phyloP scores from a whole-genome alignment of 2,329 filamentous ascomycete genomes.

The Microdochium bolleyi region DNA sequence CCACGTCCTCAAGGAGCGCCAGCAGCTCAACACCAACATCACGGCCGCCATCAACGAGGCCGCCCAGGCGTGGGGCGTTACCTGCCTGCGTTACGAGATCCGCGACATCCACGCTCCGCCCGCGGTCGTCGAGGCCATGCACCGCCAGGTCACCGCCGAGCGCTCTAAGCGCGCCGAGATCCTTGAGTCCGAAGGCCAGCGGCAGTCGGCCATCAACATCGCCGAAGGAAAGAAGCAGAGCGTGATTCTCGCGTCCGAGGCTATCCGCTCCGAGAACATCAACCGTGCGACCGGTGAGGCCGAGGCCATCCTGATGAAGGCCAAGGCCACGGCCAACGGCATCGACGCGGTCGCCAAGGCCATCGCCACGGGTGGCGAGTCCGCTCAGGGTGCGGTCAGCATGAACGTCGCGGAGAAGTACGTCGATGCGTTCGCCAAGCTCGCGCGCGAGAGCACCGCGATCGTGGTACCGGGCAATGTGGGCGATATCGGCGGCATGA shows the following conservation, averaged over 20 bases:
- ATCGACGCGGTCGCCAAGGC: slow-evolving; percentile 78
- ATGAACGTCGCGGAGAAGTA: slow-evolving; percentile 95
- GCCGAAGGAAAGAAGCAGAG: slow-evolving; percentile 96
- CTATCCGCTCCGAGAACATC: slow-evolving; percentile 81
- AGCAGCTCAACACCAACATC: slow-evolving; percentile 94
- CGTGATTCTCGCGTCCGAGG: slow-evolving; percentile 92
- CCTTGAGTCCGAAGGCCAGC: slow-evolving; percentile 90
- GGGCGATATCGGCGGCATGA: slow-evolving; percentile 93
- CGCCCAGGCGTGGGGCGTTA: slow-evolving; percentile 92
- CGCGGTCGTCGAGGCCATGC: slow-evolving; percentile 94
- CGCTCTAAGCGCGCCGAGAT: slow-evolving; percentile 97
- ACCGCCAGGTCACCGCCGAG: slow-evolving; percentile 94
- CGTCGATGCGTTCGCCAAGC: slow-evolving; percentile 84
- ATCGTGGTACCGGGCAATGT: slow-evolving; percentile 96
- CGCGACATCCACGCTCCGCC: slow-evolving; percentile 94
- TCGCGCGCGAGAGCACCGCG: slow-evolving; percentile 92
- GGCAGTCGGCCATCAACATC: slow-evolving; percentile 97
- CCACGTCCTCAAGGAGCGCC: slow-evolving; percentile 95
- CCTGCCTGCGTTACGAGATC: slow-evolving; percentile 95
- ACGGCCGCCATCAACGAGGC: slow-evolving; percentile 99
- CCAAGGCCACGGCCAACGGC: slow-evolving; percentile 75
- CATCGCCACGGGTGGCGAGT: slow-evolving; percentile 64
- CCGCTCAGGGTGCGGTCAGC: slow-evolving; percentile 77
- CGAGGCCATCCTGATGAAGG: slow-evolving; percentile 83
- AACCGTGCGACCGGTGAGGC: slow-evolving; percentile 90